Percentiles rank a stretch among this genome's conserved stretches.
These are phyloP conservation scores for Wickerhamomyces queroliae DNA, from an alignment of 805 yeast species.

Conservation along the genomic window DNA sequence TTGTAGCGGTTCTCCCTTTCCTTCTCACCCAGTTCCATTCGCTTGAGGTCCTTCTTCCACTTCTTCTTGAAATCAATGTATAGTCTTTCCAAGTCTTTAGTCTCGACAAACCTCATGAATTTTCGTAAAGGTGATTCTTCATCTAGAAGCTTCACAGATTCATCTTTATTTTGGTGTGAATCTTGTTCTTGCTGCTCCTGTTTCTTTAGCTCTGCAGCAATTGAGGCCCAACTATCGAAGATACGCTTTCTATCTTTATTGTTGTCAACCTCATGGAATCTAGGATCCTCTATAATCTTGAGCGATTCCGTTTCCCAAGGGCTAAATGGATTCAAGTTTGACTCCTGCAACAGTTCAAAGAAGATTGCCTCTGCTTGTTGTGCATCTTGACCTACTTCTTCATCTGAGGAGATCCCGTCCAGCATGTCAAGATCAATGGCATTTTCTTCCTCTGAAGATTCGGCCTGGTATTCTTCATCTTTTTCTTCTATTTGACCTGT, in stretches of 20 bases:
- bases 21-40: slow-evolving; percentile 24
- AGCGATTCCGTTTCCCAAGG: slow-evolving; percentile 42
- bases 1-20: slow-evolving; percentile 33
- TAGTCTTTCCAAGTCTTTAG: slow-evolving; percentile 22
- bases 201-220: slow-evolving; percentile 3
- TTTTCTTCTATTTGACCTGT: slow-evolving; percentile 5
- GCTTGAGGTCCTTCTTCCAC: slow-evolving; percentile 22
- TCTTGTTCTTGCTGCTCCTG: slow-evolving; percentile 1
- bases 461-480: slow-evolving; percentile 12
- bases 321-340: slow-evolving; percentile 35
- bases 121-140: slow-evolving; percentile 11
- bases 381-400: slow-evolving; percentile 8
- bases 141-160: neutral
- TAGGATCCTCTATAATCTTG: slow-evolving; percentile 35
- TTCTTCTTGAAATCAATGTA: slow-evolving; percentile 35
- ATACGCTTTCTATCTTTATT: slow-evolving; percentile 29
- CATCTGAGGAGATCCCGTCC: slow-evolving; percentile 16
- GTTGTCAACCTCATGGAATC: slow-evolving; percentile 29
- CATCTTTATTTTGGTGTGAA: slow-evolving; percentile 4
- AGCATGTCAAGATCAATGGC: slow-evolving; percentile 17
- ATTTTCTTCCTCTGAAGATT: slow-evolving; percentile 18
- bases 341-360: slow-evolving; percentile 27
- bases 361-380: slow-evolving; percentile 20
- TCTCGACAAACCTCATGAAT: slow-evolving; percentile 24
- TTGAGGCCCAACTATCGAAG: slow-evolving; percentile 41